Evolutionary conservation across 495 filamentous ascomycete genomes (phyloP).

Genomic region (Talaromyces nanjingensis): DNA sequence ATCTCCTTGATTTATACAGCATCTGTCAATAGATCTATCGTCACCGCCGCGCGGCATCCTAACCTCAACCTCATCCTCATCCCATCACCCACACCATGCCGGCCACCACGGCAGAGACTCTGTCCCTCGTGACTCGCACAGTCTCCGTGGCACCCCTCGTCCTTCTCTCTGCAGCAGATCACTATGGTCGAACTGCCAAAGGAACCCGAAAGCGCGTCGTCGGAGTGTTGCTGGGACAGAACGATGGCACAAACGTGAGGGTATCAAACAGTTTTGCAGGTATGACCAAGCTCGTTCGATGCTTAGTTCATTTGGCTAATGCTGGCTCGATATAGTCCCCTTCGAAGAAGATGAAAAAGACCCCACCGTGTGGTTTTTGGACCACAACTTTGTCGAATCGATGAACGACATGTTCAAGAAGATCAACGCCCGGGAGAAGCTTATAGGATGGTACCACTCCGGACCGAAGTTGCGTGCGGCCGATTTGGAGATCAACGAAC

Average conservation of each 20-base stretch:
- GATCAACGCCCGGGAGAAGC: conserved; percentile 97
- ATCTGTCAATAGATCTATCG: not conserved
- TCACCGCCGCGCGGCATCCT: not conserved
- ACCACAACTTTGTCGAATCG: conserved; percentile 98
- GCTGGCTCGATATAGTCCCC: conserved; percentile 49
- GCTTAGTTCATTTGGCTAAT: not conserved
- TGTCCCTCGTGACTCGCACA: conserved; percentile 83
- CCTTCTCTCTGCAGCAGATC: conserved; percentile 95
- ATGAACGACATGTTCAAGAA: conserved; percentile 99
- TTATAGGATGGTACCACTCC: conserved; percentile 99
- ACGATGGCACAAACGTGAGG: conserved; percentile 86
- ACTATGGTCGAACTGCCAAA: conserved; percentile 91
- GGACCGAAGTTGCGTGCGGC: conserved; percentile 94
- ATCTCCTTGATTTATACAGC: not conserved
- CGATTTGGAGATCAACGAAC: conserved; percentile 98
- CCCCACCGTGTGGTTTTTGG: conserved; percentile 96
- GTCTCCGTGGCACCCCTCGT: conserved; percentile 97
- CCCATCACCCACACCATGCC: conserved; percentile 55
- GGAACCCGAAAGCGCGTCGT: conserved; percentile 90
- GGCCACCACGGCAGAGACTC: conserved; percentile 88
- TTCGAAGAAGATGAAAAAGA: conserved; percentile 99
- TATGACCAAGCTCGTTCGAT: conserved; percentile 32
- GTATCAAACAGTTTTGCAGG: conserved; percentile 99
- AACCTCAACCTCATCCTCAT: not conserved
- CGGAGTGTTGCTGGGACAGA: conserved; percentile 90